Evolutionary conservation across 2,329 filamentous ascomycete species (phyloP), one percentile per base, ranked within the genome.

Genomic region (Fusarium chlamydosporum): DNA sequence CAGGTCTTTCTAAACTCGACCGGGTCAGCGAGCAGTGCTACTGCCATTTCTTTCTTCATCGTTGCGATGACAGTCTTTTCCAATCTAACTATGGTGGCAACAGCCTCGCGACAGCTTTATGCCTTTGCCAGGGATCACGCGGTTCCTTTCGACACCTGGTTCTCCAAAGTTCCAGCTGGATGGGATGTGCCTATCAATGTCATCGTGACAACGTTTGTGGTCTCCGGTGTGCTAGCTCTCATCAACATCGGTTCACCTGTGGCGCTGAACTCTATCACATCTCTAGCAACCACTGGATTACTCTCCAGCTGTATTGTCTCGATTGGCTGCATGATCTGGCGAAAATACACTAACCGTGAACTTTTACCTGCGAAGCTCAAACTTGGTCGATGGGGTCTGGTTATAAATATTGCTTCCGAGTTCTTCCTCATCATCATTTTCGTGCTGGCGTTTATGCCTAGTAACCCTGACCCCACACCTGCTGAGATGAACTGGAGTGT

Each of bases 221-320:
- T 71, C 23, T 70, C 71, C 0, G 61, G 71, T 18, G 26, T 73
- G 4, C 18, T 72, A 2, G 58, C 70, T 2, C 68, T 72, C 0
- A 68, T 72, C 50, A 72, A 72, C 43, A 72, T 72, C 5, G 71
- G 71, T 9, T 72, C 71, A 3, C 53, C 70, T 2, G 71, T 72
- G 0, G 71, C 70, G 0, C 26, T 72, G 0, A 72, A 72, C 57
- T 66, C 71, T 0, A 72, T 72, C 8, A 73, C 70, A 1, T 73
- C 70, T 1, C 4, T 72, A 2, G 68, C 37, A 2, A 73, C 70
- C 2, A 70, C 71, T 5, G 56, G 65, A 0, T 55, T 70, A 16
- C 60, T 73, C 5, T 72, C 71, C 1, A 73, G 70, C 1, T 73
- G 71, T 16, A 73, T 72, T 0, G 66, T 72, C 4, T 73, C 65